Conservation (phyloP, 768 basidiomycete genomes). For the Strobilomyces confusus region DNA sequence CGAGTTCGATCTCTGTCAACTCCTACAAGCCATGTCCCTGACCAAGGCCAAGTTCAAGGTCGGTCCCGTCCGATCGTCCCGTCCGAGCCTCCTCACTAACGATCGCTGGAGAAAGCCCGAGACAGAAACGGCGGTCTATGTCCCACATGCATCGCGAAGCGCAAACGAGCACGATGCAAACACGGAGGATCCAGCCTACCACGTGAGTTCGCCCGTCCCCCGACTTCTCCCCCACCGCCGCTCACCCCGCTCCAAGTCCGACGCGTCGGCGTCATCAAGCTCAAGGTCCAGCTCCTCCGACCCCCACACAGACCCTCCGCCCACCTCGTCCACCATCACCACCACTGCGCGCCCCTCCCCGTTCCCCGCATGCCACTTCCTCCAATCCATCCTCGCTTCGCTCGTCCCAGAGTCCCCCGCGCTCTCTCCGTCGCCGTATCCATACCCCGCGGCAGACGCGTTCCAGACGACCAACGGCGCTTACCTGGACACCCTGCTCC, state of each 20-base stretch:
- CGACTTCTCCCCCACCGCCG: background rate
- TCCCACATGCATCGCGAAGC: conserved; percentile 30
- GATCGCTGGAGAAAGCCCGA: conserved; percentile 34
- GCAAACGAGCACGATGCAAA: conserved; percentile 38
- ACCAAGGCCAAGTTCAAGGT: conserved; percentile 35
- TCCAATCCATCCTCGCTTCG: conserved; percentile 55
- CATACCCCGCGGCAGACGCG: conserved; percentile 26
- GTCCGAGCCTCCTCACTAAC: conserved; percentile 11
- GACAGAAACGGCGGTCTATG: conserved; percentile 15
- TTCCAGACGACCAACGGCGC: conserved; percentile 63
- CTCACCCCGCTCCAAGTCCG: conserved; percentile 33
- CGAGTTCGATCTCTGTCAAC: conserved; percentile 48
- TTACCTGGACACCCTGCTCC: conserved; percentile 75
- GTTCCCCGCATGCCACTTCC: conserved; percentile 56
- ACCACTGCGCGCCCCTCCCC: conserved; percentile 4
- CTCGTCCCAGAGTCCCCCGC: conserved; percentile 41
- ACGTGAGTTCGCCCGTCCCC: conserved; percentile 29
- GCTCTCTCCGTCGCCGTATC: conserved; percentile 31
- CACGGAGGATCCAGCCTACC: conserved; percentile 44
- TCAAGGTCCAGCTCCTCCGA: conserved; percentile 39
- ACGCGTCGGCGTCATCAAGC: conserved; percentile 43
- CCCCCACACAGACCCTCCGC: conserved; percentile 11
- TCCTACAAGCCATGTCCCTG: conserved; percentile 50
- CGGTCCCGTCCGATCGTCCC: conserved; percentile 2
- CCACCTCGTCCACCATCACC: conserved; percentile 13